phyloP scores from a whole-genome alignment of 495 filamentous ascomycete species.

The Daldinia childiae region DNA sequence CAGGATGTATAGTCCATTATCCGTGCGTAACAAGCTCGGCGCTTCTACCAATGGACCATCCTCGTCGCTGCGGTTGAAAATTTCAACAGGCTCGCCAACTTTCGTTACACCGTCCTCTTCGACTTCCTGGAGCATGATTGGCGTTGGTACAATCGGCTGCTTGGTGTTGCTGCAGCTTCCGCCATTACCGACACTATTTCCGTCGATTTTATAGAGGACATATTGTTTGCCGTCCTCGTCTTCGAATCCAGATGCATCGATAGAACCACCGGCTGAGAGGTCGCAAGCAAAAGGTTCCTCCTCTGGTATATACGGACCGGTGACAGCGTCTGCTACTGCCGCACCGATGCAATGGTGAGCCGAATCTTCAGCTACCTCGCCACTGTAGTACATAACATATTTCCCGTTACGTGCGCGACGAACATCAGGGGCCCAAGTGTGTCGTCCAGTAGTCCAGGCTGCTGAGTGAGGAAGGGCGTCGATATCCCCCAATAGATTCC shows the following conservation, averaged over 20 bases:
- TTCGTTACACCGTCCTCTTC: slow-evolving; percentile 60
- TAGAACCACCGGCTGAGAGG: slow-evolving; percentile 62
- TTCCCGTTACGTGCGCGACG: slow-evolving; percentile 47
- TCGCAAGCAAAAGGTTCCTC: slow-evolving; percentile 61
- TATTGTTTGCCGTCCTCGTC: slow-evolving; percentile 64
- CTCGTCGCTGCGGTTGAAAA: slow-evolving; percentile 63
- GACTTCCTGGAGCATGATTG: slow-evolving; percentile 69
- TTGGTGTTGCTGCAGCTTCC: slow-evolving; percentile 66
- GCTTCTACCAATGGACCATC: slow-evolving; percentile 72
- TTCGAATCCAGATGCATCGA: slow-evolving; percentile 65
- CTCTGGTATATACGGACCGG: slow-evolving; percentile 63
- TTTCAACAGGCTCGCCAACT: slow-evolving; percentile 59
- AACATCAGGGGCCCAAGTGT: slow-evolving; percentile 64
- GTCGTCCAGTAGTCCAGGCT: slow-evolving; percentile 44
- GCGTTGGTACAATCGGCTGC: slow-evolving; percentile 59
- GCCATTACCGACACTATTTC: slow-evolving; percentile 66
- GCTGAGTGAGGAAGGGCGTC: slow-evolving; percentile 45
- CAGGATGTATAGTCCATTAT: slow-evolving; percentile 62
- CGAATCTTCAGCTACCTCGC: slow-evolving; percentile 49
- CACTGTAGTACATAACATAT: slow-evolving; percentile 70
- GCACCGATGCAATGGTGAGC: slow-evolving; percentile 65
- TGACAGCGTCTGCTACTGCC: slow-evolving; percentile 52
- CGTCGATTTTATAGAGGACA: slow-evolving; percentile 71
- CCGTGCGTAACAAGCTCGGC: slow-evolving; percentile 57
- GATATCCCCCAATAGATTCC: slow-evolving; percentile 43